phyloP scores from a whole-genome alignment of 2,329 filamentous ascomycete genomes.

The Trichoderma brevicompactum region DNA sequence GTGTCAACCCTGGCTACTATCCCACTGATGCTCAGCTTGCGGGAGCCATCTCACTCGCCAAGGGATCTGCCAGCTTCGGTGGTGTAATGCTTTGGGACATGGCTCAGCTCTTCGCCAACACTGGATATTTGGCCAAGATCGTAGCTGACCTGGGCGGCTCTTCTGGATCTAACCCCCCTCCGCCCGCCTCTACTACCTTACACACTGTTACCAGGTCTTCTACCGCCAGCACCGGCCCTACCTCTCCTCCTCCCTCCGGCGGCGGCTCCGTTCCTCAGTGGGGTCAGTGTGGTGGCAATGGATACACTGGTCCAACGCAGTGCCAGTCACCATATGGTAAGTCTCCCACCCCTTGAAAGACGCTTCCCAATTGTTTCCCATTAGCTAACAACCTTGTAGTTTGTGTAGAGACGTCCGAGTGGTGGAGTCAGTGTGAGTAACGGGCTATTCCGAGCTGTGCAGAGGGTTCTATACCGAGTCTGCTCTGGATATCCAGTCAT shows the following conservation, averaged over 20 bases:
- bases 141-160: conserved; percentile 39
- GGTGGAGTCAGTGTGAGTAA: too few species aligned
- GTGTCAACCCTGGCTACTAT: conserved; percentile 58
- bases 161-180: not conserved
- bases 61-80: conserved; percentile 63
- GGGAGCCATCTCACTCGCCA: conserved; percentile 57
- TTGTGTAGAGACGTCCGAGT: too few species aligned
- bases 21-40: conserved; percentile 50
- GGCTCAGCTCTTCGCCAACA: conserved; percentile 61
- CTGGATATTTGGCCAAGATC: conserved; percentile 57
- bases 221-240: conserved; percentile 7
- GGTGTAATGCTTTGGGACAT: conserved; percentile 74
- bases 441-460: too few species aligned
- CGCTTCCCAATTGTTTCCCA: too few species aligned
- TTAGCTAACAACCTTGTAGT: too few species aligned
- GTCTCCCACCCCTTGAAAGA: too few species aligned
- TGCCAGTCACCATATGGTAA: conserved; percentile 33
- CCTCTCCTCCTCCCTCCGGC: conserved; percentile 9
- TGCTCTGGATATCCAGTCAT: too few species aligned
- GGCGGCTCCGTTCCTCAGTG: conserved; percentile 32
- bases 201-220: conserved; percentile 11
- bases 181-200: conserved; percentile 12
- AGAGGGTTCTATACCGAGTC: too few species aligned
- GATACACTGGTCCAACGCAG: conserved; percentile 34
- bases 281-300: conserved; percentile 36